Conservation (phyloP, 352 stramenopile species). For the Phytophthora idaei region DNA sequence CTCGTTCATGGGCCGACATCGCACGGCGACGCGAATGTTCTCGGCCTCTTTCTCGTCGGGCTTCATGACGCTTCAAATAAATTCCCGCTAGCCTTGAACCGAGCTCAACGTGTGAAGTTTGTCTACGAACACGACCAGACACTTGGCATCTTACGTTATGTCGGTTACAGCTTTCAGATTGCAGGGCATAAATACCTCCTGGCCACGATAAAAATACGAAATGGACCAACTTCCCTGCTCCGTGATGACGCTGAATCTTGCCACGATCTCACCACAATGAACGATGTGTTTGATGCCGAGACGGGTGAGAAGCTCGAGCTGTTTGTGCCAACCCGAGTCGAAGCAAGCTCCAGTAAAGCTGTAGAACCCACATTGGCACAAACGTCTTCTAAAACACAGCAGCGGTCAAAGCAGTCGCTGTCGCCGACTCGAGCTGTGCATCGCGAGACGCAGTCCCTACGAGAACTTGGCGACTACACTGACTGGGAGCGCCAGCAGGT, state of each 20-base stretch:
- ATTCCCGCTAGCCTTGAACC: no score
- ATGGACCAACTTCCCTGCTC: neutral
- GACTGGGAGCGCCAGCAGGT: conserved; percentile 60
- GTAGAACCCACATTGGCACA: neutral
- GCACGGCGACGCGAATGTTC: conserved; percentile 93
- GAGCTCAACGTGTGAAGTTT: conserved; percentile 5
- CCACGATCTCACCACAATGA: conserved; percentile 13
- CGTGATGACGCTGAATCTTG: neutral
- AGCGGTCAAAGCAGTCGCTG: neutral
- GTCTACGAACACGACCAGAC: conserved; percentile 7
- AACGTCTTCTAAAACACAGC: neutral
- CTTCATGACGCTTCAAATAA: conserved; percentile 62
- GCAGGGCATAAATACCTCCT: conserved; percentile 16
- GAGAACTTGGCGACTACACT: conserved; percentile 51
- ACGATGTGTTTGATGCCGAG: conserved; percentile 65
- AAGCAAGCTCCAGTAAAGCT: neutral
- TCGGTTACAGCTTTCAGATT: conserved; percentile 26
- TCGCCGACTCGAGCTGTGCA: conserved; percentile 26
- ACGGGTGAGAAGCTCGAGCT: conserved; percentile 63
- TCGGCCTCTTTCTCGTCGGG: conserved; percentile 81
- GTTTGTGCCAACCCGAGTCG: conserved; percentile 11
- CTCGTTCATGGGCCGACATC: conserved; percentile 91
- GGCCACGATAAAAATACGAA: conserved; percentile 32
- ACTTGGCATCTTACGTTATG: conserved; percentile 14
- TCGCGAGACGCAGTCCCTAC: conserved; percentile 62